Evolutionary conservation across 2,329 filamentous ascomycete species (phyloP).

Genomic region (Cladosporium sp.): DNA sequence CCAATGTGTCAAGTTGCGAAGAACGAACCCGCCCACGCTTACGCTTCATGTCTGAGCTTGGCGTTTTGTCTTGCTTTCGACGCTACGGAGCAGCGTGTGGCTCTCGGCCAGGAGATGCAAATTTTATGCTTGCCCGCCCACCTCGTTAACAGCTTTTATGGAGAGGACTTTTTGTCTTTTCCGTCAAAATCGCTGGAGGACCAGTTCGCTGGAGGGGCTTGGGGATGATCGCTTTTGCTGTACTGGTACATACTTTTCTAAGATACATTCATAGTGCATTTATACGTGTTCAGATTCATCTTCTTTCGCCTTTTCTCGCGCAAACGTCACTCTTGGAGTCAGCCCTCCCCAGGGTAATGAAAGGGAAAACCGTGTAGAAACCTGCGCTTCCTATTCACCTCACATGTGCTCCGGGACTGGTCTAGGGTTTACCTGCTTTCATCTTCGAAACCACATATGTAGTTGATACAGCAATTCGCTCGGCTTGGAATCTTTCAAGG

Average conservation of each 20-base stretch:
- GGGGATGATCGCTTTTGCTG: background rate
- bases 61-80: conserved; percentile 11
- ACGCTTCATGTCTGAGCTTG: conserved; percentile 7
- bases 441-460: no score
- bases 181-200: background rate
- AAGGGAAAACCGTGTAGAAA: no score
- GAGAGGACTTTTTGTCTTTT: background rate
- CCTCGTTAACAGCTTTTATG: background rate
- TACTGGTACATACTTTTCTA: background rate
- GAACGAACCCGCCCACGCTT: conserved; percentile 44
- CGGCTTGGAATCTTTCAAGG: no score
- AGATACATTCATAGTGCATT: background rate
- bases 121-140: conserved; percentile 1
- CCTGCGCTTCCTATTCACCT: no score
- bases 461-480: no score
- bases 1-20: conserved; percentile 97
- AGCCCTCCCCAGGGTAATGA: no score
- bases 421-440: no score
- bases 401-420: no score
- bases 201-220: background rate
- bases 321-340: no score
- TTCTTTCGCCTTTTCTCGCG: no score
- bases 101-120: conserved; percentile 1
- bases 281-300: no score
- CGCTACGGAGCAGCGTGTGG: conserved; percentile 8